phyloP scores from a whole-genome alignment of 495 filamentous ascomycete genomes.

The Xylaria scruposa region DNA sequence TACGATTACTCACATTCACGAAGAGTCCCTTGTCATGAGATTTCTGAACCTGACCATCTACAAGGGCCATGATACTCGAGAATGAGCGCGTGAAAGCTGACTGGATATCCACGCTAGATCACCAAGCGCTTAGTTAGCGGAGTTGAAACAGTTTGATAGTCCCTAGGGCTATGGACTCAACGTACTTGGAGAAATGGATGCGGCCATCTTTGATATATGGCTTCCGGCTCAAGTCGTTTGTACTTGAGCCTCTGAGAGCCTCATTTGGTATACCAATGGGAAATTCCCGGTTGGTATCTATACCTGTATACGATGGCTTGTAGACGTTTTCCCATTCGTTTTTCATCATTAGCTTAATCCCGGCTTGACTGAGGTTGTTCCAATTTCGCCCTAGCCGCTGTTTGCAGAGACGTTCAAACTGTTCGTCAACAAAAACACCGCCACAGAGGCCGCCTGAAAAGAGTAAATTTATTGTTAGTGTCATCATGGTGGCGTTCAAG shows the following conservation, averaged over 20 bases:
- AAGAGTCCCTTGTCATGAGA: background rate
- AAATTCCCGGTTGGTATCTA: background rate
- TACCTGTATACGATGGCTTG: background rate
- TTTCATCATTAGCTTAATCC: background rate
- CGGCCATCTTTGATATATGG: conserved; percentile 3
- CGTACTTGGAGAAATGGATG: background rate
- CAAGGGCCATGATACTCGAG: background rate
- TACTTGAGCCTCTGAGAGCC: background rate
- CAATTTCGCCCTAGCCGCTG: background rate
- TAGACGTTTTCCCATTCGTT: background rate
- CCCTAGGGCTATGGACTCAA: background rate
- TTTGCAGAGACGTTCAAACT: conserved; percentile 1
- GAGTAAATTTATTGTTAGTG: background rate
- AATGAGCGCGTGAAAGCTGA: background rate
- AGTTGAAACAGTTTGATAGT: background rate
- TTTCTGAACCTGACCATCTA: background rate
- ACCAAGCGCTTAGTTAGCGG: background rate
- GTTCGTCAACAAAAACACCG: conserved; percentile 1
- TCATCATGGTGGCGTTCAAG: background rate
- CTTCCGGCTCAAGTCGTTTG: background rate
- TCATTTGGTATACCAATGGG: background rate
- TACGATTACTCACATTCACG: background rate
- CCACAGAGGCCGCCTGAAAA: background rate
- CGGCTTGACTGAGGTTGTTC: background rate
- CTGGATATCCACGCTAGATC: background rate